Base-by-base conservation (phyloP, 2,329 filamentous ascomycete species). In the Verticillium klebahnii region DNA sequence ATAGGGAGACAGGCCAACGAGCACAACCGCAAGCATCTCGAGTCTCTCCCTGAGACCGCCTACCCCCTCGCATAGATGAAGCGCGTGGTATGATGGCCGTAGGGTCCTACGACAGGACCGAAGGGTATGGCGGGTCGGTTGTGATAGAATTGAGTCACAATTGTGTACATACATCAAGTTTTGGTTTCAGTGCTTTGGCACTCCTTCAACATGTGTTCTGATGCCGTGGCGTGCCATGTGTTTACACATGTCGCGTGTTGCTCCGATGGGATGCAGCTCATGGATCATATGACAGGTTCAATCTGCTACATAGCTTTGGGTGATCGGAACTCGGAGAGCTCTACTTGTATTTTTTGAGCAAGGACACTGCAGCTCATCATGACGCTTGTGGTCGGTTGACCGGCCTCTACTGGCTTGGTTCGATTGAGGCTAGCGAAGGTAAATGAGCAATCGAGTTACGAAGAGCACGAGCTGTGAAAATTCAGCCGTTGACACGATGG, bases 21-120 rank as follows among this genome's bases (percentile, higher is more conserved):
- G 76, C 90, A 96, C 72, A 87, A 97, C 83, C 86, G 92, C 74
- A 84, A 89, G 74, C 86, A 93, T 75, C 87, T 98, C 68, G 86
- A 97, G 79, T 89, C 93, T 61, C 84, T 94, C 17, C 89, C 92
- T 34, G 80, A 86, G 67, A 93, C 91, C 19, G 88, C 91, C 65
- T 96, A 95, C 76, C 94, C 94, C 45, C 84, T 98, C 62, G 83
- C 79, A 74, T 82, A 32, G 29, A 56, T 5, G 45, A 52, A 23
- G 45, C 45, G 45, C 19, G 45, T 23, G 45, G 45, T 73, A 77
- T 63, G 56, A 17, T 59, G 50, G 55, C 31, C 52, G 67, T 55
- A n/a, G 37, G n/a, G 25, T 32, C 25, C 15, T 2, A 34, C 12
- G n/a, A 15, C 19, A 45, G 39, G 32, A 36, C 17, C 23, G 12